Percentiles rank a stretch among this genome's conserved stretches.
Evolutionary conservation across 331 rosid species (phyloP).

Genomic region (Saraca asoca): DNA sequence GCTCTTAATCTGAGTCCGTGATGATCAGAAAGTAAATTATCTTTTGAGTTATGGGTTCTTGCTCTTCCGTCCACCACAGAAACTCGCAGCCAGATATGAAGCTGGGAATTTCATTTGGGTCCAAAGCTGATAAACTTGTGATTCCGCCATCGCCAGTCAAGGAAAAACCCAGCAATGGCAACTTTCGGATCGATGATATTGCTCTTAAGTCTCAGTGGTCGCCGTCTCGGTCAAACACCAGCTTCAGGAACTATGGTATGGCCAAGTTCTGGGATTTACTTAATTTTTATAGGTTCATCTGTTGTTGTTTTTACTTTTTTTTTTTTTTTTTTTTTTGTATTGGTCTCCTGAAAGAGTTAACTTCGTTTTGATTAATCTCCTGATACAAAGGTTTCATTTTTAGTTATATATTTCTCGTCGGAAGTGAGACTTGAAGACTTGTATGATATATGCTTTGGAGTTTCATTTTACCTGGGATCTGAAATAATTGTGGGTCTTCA

Average conservation of each 20-base stretch:
- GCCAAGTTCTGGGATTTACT: not conserved
- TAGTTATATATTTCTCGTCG: conserved; percentile 9
- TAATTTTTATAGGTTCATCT: conserved; percentile 3
- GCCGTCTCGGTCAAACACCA: conserved; percentile 48
- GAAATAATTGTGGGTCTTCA: conserved; percentile 28
- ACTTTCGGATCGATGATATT: conserved; percentile 41
- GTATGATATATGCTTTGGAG: conserved; percentile 21
- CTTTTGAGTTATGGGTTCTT: conserved; percentile 66
- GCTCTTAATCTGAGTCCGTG: conserved; percentile 34
- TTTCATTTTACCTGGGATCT: conserved; percentile 23
- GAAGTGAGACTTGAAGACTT: not conserved
- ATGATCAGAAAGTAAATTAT: conserved; percentile 38
- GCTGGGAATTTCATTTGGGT: conserved; percentile 49
- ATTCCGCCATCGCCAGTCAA: conserved; percentile 70
- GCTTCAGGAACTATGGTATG: conserved; percentile 50
- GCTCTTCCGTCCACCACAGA: conserved; percentile 57
- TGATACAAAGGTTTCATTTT: conserved; percentile 14
- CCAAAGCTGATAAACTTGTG: conserved; percentile 51
- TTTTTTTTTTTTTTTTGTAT: too few species aligned
- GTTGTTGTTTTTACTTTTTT: conserved; percentile 23
- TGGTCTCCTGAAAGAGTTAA: not conserved
- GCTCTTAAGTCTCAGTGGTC: conserved; percentile 53
- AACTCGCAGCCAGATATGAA: conserved; percentile 61
- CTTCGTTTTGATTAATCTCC: conserved; percentile 17
- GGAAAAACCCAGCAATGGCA: conserved; percentile 44